Percentiles rank a stretch among this genome's conserved stretches.
phyloP scores from a whole-genome alignment of 345 rosid species.

The Nasturtium officinale region DNA sequence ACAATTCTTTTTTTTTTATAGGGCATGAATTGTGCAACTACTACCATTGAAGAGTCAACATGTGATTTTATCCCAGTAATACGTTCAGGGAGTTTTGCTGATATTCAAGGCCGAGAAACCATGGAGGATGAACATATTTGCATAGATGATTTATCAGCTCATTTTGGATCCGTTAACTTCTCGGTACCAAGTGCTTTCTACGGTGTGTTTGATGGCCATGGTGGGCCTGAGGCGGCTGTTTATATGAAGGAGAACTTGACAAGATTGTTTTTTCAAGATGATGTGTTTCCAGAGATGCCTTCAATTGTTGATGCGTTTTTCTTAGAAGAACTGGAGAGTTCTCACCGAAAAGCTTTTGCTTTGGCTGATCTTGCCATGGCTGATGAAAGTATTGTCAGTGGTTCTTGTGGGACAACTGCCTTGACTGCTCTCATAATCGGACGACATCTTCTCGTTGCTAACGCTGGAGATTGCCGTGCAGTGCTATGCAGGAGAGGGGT shows the following conservation, averaged over 20 bases:
- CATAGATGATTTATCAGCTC: conserved; percentile 66
- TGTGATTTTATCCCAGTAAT: conserved; percentile 53
- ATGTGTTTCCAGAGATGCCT: conserved; percentile 59
- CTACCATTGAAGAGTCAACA: conserved; percentile 26
- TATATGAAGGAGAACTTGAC: conserved; percentile 82
- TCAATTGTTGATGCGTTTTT: conserved; percentile 26
- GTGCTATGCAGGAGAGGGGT: conserved; percentile 67
- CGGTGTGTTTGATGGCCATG: conserved; percentile 94
- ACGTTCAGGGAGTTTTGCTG: conserved; percentile 83
- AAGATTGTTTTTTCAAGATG: conserved; percentile 74
- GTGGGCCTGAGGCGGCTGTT: conserved; percentile 70
- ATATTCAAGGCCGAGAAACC: conserved; percentile 58
- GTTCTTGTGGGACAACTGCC: conserved; percentile 86
- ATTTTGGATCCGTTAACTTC: conserved; percentile 48
- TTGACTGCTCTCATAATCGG: conserved; percentile 86
- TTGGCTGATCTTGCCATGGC: conserved; percentile 75
- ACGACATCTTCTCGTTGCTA: conserved; percentile 75
- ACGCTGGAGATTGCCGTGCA: conserved; percentile 92
- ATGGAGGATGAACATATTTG: conserved; percentile 91
- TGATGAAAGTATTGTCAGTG: conserved; percentile 52
- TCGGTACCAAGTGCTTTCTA: conserved; percentile 62
- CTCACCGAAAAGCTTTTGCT: conserved; percentile 63
- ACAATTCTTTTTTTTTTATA: background rate
- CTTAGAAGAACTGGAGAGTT: conserved; percentile 63
- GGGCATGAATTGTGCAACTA: conserved; percentile 31